Conservation (phyloP, 306 rosid species). For the Datisca glomerata region DNA sequence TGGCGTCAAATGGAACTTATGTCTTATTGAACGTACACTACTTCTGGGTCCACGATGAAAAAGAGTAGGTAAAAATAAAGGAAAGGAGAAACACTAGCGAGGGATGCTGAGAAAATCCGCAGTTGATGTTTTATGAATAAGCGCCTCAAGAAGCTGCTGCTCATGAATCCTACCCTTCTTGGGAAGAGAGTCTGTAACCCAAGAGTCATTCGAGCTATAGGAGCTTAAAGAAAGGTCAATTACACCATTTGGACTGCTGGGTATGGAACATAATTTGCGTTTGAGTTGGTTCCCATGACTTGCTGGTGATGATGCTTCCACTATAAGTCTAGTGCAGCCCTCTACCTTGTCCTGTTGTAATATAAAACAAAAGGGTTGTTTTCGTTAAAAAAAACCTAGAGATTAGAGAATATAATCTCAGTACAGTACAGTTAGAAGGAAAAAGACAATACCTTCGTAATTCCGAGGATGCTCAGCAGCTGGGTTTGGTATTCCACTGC, state of each 20-base stretch:
- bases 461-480: conserved; percentile 48
- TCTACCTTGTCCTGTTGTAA: conserved; percentile 44
- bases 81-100: conserved; percentile 17
- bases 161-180: conserved; percentile 48
- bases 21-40: conserved; percentile 23
- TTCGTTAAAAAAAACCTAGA: neutral
- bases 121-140: conserved; percentile 14
- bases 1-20: conserved; percentile 44
- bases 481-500: conserved; percentile 42
- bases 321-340: conserved; percentile 40
- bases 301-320: conserved; percentile 22
- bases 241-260: conserved; percentile 65
- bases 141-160: conserved; percentile 14
- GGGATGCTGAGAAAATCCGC: conserved; percentile 25
- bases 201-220: conserved; percentile 61
- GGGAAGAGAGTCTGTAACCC: conserved; percentile 56
- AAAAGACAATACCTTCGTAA: conserved; percentile 42
- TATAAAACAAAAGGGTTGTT: neutral
- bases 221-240: conserved; percentile 59
- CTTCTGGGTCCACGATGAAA: conserved; percentile 11
- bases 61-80: conserved; percentile 3
- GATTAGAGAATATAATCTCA: neutral
- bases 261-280: conserved; percentile 44
- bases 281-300: conserved; percentile 21
- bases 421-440: neutral